Percentiles rank a stretch among this genome's conserved stretches.
Conservation (phyloP, 345 rosid species). For the Isatis tinctoria region DNA sequence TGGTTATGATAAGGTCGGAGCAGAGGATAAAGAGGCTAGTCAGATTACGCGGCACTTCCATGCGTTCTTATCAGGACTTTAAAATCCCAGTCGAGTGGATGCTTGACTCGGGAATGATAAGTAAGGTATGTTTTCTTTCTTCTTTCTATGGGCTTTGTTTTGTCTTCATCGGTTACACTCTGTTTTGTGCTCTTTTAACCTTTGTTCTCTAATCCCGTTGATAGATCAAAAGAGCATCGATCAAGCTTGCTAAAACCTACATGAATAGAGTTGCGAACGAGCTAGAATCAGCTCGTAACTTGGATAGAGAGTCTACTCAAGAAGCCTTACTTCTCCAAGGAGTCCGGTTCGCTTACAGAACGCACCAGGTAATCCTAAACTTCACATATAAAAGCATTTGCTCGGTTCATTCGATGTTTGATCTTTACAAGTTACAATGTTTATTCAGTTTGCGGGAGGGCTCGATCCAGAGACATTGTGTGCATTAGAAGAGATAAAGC, state of each 20-base stretch:
- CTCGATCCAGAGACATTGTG: slow-evolving; percentile 84
- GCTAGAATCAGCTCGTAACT: slow-evolving; percentile 49
- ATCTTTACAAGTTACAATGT: not conserved
- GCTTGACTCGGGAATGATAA: slow-evolving; percentile 75
- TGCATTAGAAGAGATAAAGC: slow-evolving; percentile 77
- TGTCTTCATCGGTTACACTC: not conserved
- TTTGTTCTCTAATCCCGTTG: slow-evolving; percentile 15
- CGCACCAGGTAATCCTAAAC: slow-evolving; percentile 62
- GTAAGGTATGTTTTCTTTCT: slow-evolving; percentile 35
- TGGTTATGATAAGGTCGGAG: slow-evolving; percentile 53
- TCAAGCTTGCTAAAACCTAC: slow-evolving; percentile 72
- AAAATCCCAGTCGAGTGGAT: slow-evolving; percentile 83
- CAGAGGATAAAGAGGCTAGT: slow-evolving; percentile 54
- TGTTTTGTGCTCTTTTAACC: not conserved
- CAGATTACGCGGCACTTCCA: slow-evolving; percentile 51
- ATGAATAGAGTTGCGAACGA: slow-evolving; percentile 74
- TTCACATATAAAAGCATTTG: not conserved
- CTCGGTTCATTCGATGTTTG: not conserved
- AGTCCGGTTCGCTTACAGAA: slow-evolving; percentile 68
- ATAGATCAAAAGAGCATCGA: slow-evolving; percentile 68
- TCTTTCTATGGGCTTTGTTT: not conserved
- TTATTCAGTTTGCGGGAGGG: slow-evolving; percentile 72
- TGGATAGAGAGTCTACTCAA: slow-evolving; percentile 62
- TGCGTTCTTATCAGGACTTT: slow-evolving; percentile 57
- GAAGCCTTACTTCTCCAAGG: slow-evolving; percentile 82